A percentile compares a stretch with the other conserved stretches of the same genome.
phyloP scores from a whole-genome alignment of 2,329 filamentous ascomycete species.

The Metarhizium brunneum region DNA sequence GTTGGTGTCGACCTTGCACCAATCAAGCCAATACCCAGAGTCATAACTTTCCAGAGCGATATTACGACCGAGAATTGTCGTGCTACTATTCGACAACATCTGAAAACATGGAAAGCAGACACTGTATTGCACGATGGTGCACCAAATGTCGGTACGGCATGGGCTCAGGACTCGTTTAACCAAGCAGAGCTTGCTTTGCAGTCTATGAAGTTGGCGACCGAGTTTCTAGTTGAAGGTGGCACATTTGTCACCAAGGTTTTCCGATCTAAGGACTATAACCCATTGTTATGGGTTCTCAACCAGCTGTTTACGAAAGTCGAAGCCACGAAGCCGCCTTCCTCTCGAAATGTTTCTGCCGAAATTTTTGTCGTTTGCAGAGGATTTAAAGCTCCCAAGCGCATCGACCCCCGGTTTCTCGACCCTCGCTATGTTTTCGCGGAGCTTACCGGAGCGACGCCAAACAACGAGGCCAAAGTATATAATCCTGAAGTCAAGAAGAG shows the following conservation, averaged over 20 bases:
- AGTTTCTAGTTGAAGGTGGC: conserved; percentile 82
- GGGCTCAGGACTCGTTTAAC: conserved; percentile 97
- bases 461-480: conserved; percentile 97
- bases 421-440: conserved; percentile 87
- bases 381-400: conserved; percentile 86
- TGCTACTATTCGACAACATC: conserved; percentile 75
- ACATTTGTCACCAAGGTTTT: conserved; percentile 98
- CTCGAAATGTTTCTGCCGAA: conserved; percentile 91
- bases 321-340: conserved; percentile 93
- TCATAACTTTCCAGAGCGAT: conserved; percentile 94
- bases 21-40: conserved; percentile 90
- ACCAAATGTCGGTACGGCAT: conserved; percentile 94
- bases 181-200: conserved; percentile 90
- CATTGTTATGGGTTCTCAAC: conserved; percentile 93
- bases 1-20: conserved; percentile 89
- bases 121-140: conserved; percentile 94
- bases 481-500: conserved; percentile 96
- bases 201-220: conserved; percentile 85
- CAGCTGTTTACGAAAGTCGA: conserved; percentile 93
- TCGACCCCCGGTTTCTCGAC: conserved; percentile 90
- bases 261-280: conserved; percentile 93
- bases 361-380: conserved; percentile 97
- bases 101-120: conserved; percentile 96
- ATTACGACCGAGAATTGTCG: conserved; percentile 97
- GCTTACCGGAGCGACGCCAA: conserved; percentile 72